Conservation (phyloP, 495 filamentous ascomycete genomes). For the Daldinia bambusicola region DNA sequence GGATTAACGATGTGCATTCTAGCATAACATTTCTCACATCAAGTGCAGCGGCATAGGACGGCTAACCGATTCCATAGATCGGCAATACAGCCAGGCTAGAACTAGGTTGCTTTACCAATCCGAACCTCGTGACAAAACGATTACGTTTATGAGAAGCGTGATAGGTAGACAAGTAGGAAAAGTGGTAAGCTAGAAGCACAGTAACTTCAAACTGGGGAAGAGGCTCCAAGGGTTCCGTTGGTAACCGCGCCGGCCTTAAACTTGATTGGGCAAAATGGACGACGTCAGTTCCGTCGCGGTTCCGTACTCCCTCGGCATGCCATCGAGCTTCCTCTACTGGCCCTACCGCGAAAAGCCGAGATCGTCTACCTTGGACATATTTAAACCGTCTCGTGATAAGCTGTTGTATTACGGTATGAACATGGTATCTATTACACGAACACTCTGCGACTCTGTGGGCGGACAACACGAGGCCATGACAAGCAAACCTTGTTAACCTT, state of each 20-base stretch:
- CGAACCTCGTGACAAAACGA: conserved; percentile 20
- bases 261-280: conserved; percentile 35
- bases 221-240: conserved; percentile 27
- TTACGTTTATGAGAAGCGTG: conserved; percentile 29
- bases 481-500: neutral
- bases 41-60: conserved; percentile 33
- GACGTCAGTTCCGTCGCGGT: conserved; percentile 33
- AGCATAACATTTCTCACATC: neutral
- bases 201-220: neutral
- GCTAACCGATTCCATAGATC: conserved; percentile 19
- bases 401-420: neutral
- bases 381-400: neutral
- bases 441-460: neutral
- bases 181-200: neutral
- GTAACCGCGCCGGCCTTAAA: conserved; percentile 29
- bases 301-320: conserved; percentile 15
- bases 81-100: conserved; percentile 8
- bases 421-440: neutral
- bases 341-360: conserved; percentile 40
- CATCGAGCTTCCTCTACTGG: neutral
- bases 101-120: conserved; percentile 1
- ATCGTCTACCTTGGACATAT: neutral
- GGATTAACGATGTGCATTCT: neutral
- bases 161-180: conserved; percentile 20
- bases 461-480: neutral